Evolutionary conservation across 2,329 filamentous ascomycete genomes (phyloP).

Genomic region (Penicillium sclerotiorum): DNA sequence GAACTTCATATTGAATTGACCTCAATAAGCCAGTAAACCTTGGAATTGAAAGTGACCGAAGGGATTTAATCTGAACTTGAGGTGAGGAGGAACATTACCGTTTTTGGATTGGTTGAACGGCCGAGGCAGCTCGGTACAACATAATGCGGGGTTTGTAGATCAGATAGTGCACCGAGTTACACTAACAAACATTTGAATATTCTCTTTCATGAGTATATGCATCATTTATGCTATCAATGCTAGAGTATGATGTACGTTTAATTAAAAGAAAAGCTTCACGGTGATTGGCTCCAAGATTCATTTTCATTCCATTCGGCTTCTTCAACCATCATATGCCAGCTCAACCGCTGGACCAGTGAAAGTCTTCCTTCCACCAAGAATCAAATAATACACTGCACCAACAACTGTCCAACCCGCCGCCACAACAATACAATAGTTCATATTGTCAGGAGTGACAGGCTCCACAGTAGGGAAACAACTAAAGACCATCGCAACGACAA

Average conservation of each 20-base stretch:
- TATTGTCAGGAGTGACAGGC: slow-evolving; percentile 22
- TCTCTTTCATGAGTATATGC: too few relatives aligned
- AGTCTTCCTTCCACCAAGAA: slow-evolving; percentile 15
- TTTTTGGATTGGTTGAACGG: slow-evolving; percentile 4
- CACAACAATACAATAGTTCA: slow-evolving; percentile 25
- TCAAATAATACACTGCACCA: slow-evolving; percentile 21
- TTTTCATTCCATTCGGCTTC: too few relatives aligned
- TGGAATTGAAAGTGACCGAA: not conserved
- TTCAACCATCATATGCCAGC: slow-evolving; percentile 3
- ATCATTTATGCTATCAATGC: too few relatives aligned
- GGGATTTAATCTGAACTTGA: not conserved
- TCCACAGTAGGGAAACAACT: slow-evolving; percentile 25
- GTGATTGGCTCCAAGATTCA: too few relatives aligned
- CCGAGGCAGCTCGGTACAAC: slow-evolving; percentile 20
- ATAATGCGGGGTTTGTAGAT: slow-evolving; percentile 18
- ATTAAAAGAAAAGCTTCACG: too few relatives aligned
- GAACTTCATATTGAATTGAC: slow-evolving; percentile 16
- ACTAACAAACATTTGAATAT: not conserved
- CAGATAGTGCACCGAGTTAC: not conserved
- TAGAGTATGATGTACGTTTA: too few relatives aligned
- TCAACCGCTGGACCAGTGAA: slow-evolving; percentile 20
- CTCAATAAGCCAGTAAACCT: not conserved
- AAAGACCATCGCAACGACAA: slow-evolving; percentile 22
- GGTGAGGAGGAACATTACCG: not conserved
- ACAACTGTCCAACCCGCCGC: slow-evolving; percentile 21